These are phyloP conservation scores for Gymnopus androsaceus DNA, from an alignment of 1,284 basidiomycete genomes.

Conservation along the genomic window DNA sequence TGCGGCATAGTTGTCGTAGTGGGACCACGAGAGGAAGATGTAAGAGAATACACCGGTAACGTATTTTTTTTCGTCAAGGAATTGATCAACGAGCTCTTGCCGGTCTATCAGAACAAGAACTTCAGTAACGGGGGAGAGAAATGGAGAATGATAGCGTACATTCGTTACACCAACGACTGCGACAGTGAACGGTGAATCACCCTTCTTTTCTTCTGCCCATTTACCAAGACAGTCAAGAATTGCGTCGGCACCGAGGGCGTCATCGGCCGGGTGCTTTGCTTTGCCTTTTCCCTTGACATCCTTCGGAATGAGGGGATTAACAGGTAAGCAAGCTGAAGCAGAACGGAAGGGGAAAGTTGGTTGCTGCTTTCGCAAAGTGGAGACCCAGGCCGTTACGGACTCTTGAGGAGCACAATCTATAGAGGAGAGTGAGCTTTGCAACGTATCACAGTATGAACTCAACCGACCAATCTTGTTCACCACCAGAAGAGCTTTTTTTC, in stretches of 20 bases:
- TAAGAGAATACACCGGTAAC: constrained; percentile 63
- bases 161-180: constrained; percentile 79
- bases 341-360: constrained; percentile 84
- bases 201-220: constrained; percentile 48
- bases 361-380: constrained; percentile 65
- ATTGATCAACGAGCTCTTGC: constrained; percentile 85
- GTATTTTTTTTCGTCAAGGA: constrained; percentile 60
- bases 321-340: constrained; percentile 65
- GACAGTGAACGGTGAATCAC: constrained; percentile 54
- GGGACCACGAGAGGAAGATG: constrained; percentile 56
- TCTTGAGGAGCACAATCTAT: constrained; percentile 86
- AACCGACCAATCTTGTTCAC: constrained; percentile 84
- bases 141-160: constrained; percentile 42
- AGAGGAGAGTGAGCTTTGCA: constrained; percentile 21
- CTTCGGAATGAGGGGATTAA: constrained; percentile 30
- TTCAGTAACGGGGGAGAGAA: not conserved
- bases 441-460: constrained; percentile 1
- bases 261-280: constrained; percentile 45
- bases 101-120: constrained; percentile 45
- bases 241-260: constrained; percentile 60
- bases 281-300: constrained; percentile 46
- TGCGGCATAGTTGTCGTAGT: constrained; percentile 74
- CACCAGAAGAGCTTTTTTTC: constrained; percentile 66
- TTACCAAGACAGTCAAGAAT: constrained; percentile 48
- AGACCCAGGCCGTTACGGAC: constrained; percentile 76